Evolutionary conservation across 495 filamentous ascomycete species (phyloP).

Genomic region (Neurospora sp.): DNA sequence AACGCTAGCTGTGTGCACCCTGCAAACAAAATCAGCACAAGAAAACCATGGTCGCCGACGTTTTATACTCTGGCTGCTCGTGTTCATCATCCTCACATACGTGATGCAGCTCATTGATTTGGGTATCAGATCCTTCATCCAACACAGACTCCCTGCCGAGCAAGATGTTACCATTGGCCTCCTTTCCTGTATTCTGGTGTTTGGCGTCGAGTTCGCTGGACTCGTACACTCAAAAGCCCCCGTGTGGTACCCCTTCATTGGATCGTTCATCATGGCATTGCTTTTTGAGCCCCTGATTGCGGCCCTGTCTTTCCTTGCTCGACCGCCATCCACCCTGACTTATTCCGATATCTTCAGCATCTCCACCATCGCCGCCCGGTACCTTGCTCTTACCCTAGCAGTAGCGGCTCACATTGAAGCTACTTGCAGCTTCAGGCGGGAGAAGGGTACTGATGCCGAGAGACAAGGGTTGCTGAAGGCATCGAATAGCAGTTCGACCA

Average conservation of each 20-base stretch:
- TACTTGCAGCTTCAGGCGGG: conserved; percentile 15
- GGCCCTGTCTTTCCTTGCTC: conserved; percentile 22
- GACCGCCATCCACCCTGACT: background rate
- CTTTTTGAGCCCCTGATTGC: conserved; percentile 39
- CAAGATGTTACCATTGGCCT: conserved; percentile 41
- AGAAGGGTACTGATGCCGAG: conserved; percentile 37
- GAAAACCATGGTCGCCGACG: conserved; percentile 31
- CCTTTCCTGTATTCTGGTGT: conserved; percentile 45
- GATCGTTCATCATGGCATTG: conserved; percentile 44
- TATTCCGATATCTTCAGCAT: conserved; percentile 26
- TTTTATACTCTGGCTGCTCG: conserved; percentile 38
- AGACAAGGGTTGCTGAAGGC: conserved; percentile 36
- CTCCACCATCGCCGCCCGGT: conserved; percentile 22
- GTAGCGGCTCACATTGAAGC: conserved; percentile 25
- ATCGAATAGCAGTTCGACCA: conserved; percentile 2
- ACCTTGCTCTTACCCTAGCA: conserved; percentile 19
- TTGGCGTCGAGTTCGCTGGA: conserved; percentile 42
- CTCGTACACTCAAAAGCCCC: conserved; percentile 37
- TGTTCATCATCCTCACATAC: conserved; percentile 39
- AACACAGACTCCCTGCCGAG: conserved; percentile 29
- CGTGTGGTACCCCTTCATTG: conserved; percentile 54
- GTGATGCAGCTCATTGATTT: conserved; percentile 37
- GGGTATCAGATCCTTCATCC: conserved; percentile 27
- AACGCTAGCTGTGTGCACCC: conserved; percentile 43
- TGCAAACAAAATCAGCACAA: conserved; percentile 36